Base-by-base conservation (phyloP, 2,329 filamentous ascomycete species). In the Trichoderma asperellum region DNA sequence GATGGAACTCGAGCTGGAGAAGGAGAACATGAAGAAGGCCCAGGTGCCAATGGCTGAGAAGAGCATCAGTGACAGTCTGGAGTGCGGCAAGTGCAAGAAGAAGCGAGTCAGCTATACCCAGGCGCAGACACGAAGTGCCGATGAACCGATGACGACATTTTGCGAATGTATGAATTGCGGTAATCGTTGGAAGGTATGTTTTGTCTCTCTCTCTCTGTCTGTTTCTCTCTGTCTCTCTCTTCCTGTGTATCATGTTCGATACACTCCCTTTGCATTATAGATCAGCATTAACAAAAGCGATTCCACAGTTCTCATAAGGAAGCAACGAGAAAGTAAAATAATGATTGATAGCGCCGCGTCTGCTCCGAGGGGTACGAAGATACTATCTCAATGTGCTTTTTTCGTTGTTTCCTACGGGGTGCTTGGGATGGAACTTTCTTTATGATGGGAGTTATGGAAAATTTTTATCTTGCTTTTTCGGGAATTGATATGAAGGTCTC, bases 11-110 rank as follows among this genome's bases (percentile, higher is more conserved):
- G 89, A 89, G 79, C 86, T 97, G 62, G 87, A 94, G 78, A 89
- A 92, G 81, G 93, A 97, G 82, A 99, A 99, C 81, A 94, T 98
- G 92, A 94, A 94, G 84, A 93, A 95, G 81, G 93, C 96, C 1
- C 96, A 98, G 89, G 94, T 97, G 12, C 92, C 95, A 69, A 92
- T 94, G 85, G 92, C 89, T 21, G 91, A 97, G 82, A 96, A 94
- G 86, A 94, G 91, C 78, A 93, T 97, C 82, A 94, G 91, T 78
- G 91, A 92, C 78, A 92, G 91, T 69, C 86, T 98, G 76, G 91
- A 93, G 81, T 99, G 96, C 83, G 89, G 93, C 77, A 94, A 94
- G 81, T 99, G 96, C 82, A 92, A 92, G 76, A 87, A 97, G 86
- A 94, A 92, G 85, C 94, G 93, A 85, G 96, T 98, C 77, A 94